Base-by-base conservation (phyloP, 805 yeast genomes). In the Candida insectorum region DNA sequence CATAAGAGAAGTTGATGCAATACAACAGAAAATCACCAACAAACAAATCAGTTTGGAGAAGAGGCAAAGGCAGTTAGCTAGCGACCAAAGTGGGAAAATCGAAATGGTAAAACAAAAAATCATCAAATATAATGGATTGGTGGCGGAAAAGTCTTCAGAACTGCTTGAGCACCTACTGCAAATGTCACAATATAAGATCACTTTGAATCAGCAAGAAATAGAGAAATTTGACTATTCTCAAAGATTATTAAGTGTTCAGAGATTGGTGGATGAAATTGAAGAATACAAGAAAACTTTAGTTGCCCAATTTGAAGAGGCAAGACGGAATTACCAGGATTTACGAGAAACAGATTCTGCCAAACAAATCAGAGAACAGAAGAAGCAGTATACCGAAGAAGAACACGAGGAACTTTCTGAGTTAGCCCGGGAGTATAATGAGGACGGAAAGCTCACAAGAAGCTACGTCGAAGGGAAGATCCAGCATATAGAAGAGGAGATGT, bases 401-500 rank as follows among this genome's bases (percentile, higher is more conserved):
- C 60, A 65, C 34, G 63, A 48, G 14, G 45, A 51, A 6, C 47
- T 78, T 16, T 58, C 64, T 9, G 60, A 48, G 1, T 51, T 69
- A 14, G 77, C 77, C 4, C 44, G 26, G 47, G 45, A 30, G 27
- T 65, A 55, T 61, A 63, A 56, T 51, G 55, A 38, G 31, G 51
- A 27, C 43, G 57, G 51, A 2, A 53, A 45, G 7, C 69, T 79
- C 31, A 61, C 63, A 14, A 66, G 69, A 38, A 41, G 36, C 4
- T 47, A 47, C 30, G 52, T 79, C 7, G 39, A 56, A 20, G 66
- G 58, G 9, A 61, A 58, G 29, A 66, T 78, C 19, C 60, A 59
- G 16, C 56, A 62, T 22, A 54, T 78, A 16, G 70, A 71, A 30
- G 73, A 75, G 13, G 81, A 73, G 34, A 48, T 58, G 30, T 49